phyloP scores from a whole-genome alignment of 495 filamentous ascomycete genomes.

The Diplogelasinospora grovesii region DNA sequence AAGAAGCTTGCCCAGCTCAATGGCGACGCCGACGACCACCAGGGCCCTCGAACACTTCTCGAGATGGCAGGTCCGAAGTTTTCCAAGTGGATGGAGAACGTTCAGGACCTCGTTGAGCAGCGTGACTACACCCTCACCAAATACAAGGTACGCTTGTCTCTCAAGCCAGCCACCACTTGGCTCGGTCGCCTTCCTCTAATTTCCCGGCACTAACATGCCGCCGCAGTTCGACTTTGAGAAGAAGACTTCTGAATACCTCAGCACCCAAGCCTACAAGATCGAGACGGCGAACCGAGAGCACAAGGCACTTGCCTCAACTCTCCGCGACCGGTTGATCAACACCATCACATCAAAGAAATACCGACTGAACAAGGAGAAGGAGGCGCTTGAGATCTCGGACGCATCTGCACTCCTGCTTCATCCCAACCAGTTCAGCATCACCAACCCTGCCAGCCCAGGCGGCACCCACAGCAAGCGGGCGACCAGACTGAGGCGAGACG shows the following conservation, averaged over 20 bases:
- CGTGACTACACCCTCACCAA: slow-evolving; percentile 71
- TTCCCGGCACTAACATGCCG: slow-evolving; percentile 6
- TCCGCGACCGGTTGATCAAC: slow-evolving; percentile 79
- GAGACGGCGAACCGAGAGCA: slow-evolving; percentile 80
- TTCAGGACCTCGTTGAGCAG: slow-evolving; percentile 79
- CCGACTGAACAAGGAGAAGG: slow-evolving; percentile 79
- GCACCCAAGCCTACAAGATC: slow-evolving; percentile 52
- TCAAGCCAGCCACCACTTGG: neutral
- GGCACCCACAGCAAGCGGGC: slow-evolving; percentile 74
- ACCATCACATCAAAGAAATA: slow-evolving; percentile 67
- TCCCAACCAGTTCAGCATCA: slow-evolving; percentile 85
- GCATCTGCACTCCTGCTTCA: slow-evolving; percentile 82
- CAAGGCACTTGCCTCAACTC: slow-evolving; percentile 62
- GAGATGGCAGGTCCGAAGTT: slow-evolving; percentile 74
- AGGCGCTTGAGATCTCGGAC: slow-evolving; percentile 78
- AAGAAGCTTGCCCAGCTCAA: slow-evolving; percentile 55
- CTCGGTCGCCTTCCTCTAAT: too few species aligned
- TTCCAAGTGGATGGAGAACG: slow-evolving; percentile 68
- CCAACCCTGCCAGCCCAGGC: slow-evolving; percentile 71
- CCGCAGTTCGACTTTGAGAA: slow-evolving; percentile 48
- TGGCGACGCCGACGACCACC: slow-evolving; percentile 43
- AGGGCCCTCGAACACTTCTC: slow-evolving; percentile 39
- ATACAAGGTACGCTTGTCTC: slow-evolving; percentile 56
- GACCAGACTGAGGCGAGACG: slow-evolving; percentile 72
- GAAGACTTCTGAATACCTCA: slow-evolving; percentile 45